A percentile compares a stretch with the other conserved stretches of the same genome.
These are phyloP conservation scores for Xylaria sp. DNA, from an alignment of 2,329 filamentous ascomycete species.

Conservation along the genomic window DNA sequence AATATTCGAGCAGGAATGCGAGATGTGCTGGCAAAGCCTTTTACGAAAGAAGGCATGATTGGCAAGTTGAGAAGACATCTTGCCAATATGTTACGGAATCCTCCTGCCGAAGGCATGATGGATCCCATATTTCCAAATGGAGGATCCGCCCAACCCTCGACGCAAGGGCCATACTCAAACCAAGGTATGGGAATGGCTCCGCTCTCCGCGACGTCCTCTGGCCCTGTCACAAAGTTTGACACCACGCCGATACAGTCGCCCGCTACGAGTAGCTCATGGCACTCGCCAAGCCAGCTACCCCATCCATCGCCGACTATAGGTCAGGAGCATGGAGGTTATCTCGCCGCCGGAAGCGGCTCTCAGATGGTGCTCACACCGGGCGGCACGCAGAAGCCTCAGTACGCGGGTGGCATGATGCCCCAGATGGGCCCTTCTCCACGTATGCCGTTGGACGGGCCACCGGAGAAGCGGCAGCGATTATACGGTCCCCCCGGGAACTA, in stretches of 20 bases:
- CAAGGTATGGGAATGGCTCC: conserved; percentile 51
- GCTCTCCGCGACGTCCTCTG: conserved; percentile 48
- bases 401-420: conserved; percentile 56
- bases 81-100: conserved; percentile 80
- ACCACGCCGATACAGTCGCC: conserved; percentile 67
- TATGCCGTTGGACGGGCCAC: conserved; percentile 54
- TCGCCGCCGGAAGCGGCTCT: conserved; percentile 55
- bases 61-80: conserved; percentile 90
- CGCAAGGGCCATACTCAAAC: conserved; percentile 49
- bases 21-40: conserved; percentile 95
- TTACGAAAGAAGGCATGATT: conserved; percentile 87
- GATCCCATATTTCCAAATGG: conserved; percentile 50
- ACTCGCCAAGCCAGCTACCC: conserved; percentile 63
- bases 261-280: conserved; percentile 60
- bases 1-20: conserved; percentile 79
- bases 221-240: conserved; percentile 61
- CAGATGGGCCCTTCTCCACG: conserved; percentile 49
- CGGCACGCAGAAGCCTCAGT: conserved; percentile 51
- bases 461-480: conserved; percentile 65
- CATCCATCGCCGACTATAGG: conserved; percentile 62
- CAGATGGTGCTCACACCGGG: conserved; percentile 55
- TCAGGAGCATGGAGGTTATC: conserved; percentile 58
- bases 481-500: conserved; percentile 58
- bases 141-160: conserved; percentile 47
- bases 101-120: conserved; percentile 55